Conservation (phyloP, 176 grass and related monocot genomes). For the Poa annua region DNA sequence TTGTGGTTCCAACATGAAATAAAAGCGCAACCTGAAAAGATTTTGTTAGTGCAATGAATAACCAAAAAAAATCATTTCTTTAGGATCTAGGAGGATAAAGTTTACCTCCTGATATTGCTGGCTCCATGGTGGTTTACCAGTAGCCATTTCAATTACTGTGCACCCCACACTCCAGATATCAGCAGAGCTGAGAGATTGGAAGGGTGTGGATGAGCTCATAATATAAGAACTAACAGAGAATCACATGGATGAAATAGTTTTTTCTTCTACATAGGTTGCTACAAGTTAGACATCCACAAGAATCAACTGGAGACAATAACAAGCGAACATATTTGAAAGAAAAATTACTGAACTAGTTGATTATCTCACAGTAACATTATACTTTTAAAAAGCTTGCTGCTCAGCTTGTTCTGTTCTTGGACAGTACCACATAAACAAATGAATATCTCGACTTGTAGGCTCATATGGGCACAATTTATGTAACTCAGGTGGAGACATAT, state of each 20-base stretch:
- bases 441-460: background rate
- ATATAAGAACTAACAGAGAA: conserved; percentile 43
- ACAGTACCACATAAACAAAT: background rate
- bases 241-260: background rate
- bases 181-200: conserved; percentile 72
- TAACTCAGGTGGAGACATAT: conserved; percentile 24
- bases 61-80: background rate
- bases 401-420: conserved; percentile 5
- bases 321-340: background rate
- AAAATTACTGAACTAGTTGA: background rate
- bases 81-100: conserved; percentile 3
- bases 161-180: conserved; percentile 99
- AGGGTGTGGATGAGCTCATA: background rate
- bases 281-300: conserved; percentile 33
- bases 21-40: conserved; percentile 86
- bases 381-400: background rate
- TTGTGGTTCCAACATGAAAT: conserved; percentile 97
- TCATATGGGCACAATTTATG: background rate
- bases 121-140: conserved; percentile 97
- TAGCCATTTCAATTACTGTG: conserved; percentile 99
- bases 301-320: conserved; percentile 12
- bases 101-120: conserved; percentile 95
- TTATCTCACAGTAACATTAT: conserved; percentile 31
- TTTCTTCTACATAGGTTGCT: conserved; percentile 5
- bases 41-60: conserved; percentile 20